Evolutionary conservation across 208 protist genomes (phyloP), one percentile per base, ranked within the genome.

Genomic region (Naegleria fowleri): DNA sequence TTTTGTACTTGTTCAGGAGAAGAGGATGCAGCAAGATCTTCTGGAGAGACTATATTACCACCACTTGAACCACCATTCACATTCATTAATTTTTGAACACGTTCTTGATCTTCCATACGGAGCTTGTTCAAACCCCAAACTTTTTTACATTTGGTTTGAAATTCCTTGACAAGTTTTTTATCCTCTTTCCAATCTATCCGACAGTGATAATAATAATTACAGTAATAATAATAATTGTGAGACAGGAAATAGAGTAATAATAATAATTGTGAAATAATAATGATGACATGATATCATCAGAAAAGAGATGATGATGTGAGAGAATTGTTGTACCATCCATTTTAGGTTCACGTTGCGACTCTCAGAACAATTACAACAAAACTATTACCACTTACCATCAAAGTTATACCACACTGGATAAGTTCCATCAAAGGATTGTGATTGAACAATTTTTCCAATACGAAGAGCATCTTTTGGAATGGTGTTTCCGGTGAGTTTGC

Each of bases 71-170:
- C 0, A 38, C 48, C 39, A 22, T 87, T 55, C 11, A 29, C 43
- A 7, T 43, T 41, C 55, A 67, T 67, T 13, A 67, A 67, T 67
- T 67, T 4, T 29, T 67, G 11, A 29, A 67, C 19, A 4, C 2
- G 3, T 88, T 86, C 83, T 88, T 88, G 84, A 88, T 88, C 84
- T 25, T 58, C n/a, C 5, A 58, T 40, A 15, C 43, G 39, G 6
- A 88, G 9, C 22, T 88, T 88, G 7, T 15, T 22, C 16, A 88
- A 25, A 55, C 84, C 84, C 15, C 6, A 15, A 33, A 88, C 41
- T 58, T 51, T 51, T 58, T 58, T 88, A 43, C 41, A 39, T 13
- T 88, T 88, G n/a, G 39, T 88, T 58, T 88, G 39, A 58, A 88
- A 88, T 39, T 88, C 41, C 19, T 88, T 29, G 33, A 58, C n/a